Conservation (phyloP, 208 protist species). For the Giardia duodenalis region DNA sequence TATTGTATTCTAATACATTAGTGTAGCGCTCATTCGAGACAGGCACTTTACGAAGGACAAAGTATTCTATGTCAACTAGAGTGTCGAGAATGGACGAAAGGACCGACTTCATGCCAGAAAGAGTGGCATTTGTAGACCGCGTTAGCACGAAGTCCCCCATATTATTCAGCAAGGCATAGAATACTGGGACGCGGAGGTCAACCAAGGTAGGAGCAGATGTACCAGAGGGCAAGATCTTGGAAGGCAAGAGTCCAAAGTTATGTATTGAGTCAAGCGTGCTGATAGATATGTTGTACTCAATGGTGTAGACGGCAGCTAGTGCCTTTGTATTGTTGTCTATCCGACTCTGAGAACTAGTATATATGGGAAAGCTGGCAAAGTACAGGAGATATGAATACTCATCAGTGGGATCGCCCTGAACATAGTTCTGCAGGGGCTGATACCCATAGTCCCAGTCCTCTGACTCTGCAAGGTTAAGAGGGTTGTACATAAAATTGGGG, state of each 20-base stretch:
- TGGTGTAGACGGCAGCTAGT: neutral
- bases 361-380: neutral
- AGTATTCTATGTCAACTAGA: neutral
- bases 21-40: neutral
- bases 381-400: neutral
- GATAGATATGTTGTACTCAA: neutral
- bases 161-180: neutral
- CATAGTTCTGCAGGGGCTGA: neutral
- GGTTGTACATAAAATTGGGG: neutral
- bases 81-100: neutral
- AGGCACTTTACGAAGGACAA: neutral
- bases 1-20: neutral
- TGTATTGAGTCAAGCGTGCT: neutral
- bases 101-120: neutral
- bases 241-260: neutral
- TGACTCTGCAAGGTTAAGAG: neutral
- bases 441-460: neutral
- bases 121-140: neutral
- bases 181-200: too few relatives aligned
- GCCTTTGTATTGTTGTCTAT: neutral
- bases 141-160: neutral
- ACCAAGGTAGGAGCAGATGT: too few relatives aligned
- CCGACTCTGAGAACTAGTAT: neutral
- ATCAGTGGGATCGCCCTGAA: neutral
- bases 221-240: neutral